Conservation (phyloP, 768 basidiomycete genomes). For the Auricularia auricula-judae region DNA sequence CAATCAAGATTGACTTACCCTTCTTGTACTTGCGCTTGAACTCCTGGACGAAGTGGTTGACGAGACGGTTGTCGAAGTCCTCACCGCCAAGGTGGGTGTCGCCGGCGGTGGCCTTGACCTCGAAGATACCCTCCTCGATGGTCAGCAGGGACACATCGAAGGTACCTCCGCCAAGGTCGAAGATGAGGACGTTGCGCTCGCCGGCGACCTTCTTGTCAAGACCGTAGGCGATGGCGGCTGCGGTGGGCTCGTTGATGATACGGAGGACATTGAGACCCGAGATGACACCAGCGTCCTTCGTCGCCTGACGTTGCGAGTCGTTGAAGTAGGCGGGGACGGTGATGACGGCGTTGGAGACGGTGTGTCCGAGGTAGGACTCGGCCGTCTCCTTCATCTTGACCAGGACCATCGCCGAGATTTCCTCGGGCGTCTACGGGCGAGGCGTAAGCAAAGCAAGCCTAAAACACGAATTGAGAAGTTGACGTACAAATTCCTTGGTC, state of each 20-base stretch:
- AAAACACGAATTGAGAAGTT: neutral
- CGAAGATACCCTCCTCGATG: slow-evolving; percentile 96
- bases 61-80: slow-evolving; percentile 96
- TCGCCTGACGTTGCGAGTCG: slow-evolving; percentile 98
- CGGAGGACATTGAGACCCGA: slow-evolving; percentile 98
- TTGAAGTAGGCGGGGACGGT: slow-evolving; percentile 90
- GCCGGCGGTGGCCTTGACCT: slow-evolving; percentile 98
- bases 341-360: slow-evolving; percentile 35
- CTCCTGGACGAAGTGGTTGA: slow-evolving; percentile 99
- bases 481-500: slow-evolving; percentile 37
- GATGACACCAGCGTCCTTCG: slow-evolving; percentile 98
- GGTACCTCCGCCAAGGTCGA: slow-evolving; percentile 98
- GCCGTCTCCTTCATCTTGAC: slow-evolving; percentile 56
- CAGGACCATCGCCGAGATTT: slow-evolving; percentile 46
- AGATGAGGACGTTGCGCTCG: slow-evolving; percentile 98
- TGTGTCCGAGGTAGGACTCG: slow-evolving; percentile 38
- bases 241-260: slow-evolving; percentile 99
- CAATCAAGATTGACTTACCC: neutral
- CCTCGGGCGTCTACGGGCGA: slow-evolving; percentile 25
- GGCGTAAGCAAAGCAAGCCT: neutral
- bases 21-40: slow-evolving; percentile 93
- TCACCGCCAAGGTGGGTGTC: slow-evolving; percentile 99
- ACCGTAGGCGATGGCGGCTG: slow-evolving; percentile 98
- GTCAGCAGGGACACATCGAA: slow-evolving; percentile 99
- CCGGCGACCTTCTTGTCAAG: slow-evolving; percentile 88